These are phyloP conservation scores for Chalara sp. DNA, from an alignment of 2,329 filamentous ascomycete species.

Conservation along the genomic window DNA sequence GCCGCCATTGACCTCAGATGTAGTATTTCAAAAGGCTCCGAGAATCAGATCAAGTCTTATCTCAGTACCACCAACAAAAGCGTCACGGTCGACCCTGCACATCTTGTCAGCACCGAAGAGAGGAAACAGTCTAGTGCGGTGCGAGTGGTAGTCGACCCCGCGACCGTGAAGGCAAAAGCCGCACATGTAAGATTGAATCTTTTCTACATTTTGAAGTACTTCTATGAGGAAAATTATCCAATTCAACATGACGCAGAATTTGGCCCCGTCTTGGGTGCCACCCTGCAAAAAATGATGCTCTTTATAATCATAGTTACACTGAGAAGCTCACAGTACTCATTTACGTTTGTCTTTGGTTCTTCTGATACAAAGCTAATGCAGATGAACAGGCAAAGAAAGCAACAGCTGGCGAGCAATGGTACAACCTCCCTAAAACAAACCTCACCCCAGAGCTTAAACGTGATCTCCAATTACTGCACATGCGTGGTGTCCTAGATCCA, in stretches of 20 bases:
- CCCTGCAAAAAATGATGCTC: constrained; percentile 60
- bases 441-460: constrained; percentile 80
- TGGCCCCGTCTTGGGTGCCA: constrained; percentile 74
- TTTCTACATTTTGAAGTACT: constrained; percentile 9
- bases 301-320: constrained; percentile 64
- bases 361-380: constrained; percentile 14
- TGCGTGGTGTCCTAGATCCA: constrained; percentile 82
- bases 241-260: constrained; percentile 66
- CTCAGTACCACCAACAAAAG: constrained; percentile 44
- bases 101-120: constrained; percentile 40
- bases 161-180: constrained; percentile 37
- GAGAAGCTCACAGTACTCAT: constrained; percentile 31
- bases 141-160: constrained; percentile 46
- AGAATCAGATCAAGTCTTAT: constrained; percentile 40
- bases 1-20: constrained; percentile 9
- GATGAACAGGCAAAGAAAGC: constrained; percentile 35
- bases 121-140: constrained; percentile 39
- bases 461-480: constrained; percentile 82
- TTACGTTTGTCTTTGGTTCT: constrained; percentile 6
- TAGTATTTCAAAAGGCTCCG: constrained; percentile 15
- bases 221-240: constrained; percentile 74
- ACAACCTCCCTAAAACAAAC: constrained; percentile 76
- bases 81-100: constrained; percentile 44
- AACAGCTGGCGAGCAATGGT: constrained; percentile 79
- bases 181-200: constrained; percentile 40